Evolutionary conservation across 2,329 filamentous ascomycete species (phyloP), one percentile per base, ranked within the genome.

Genomic region (Penicillium aurantiogriseum): DNA sequence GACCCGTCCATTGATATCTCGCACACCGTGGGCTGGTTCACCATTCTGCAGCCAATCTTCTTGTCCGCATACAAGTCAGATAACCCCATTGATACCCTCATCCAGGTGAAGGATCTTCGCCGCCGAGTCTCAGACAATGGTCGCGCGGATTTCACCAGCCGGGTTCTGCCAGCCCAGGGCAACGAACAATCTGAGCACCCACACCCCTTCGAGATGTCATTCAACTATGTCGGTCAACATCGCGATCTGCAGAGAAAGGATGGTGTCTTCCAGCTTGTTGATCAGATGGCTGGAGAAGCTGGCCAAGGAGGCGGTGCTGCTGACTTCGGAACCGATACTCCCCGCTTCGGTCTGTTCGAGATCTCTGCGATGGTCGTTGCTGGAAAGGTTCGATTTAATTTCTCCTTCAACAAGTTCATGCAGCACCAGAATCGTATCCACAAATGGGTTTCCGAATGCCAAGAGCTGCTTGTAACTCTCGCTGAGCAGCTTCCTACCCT

Each of bases 21-120:
- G 3, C 73, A 77, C 6, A 82, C 80, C 1, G 73, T 81, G 2
- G 80, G 80, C 7, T 82, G 80, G 80, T 82, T 81, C 57, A 81
- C 80, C 0, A 78, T 77, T 23, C 64, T 81, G 8, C 79, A 77
- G 50, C 79, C 79, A 0, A 73, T 80, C 4, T 73, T 72, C 27
- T 69, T 78, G 0, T 60, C 66, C 2, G 59, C 63, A 3, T 63
- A 69, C 35, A 65, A 63, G 15, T 43, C 68, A 1, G 59, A 70
- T 2, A 58, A 69, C 48, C 65, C 72, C 0, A 54, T 72, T 5
- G 69, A 74, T 5, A 71, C 71, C 5, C 61, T 77, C 5, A 59
- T 71, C 0, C 67, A 66, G 36, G 73, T 77, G 5, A 78, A 78
- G 59, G 76, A 78, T 50, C 58, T 69, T 3, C 74, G 76, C 5